A percentile compares a stretch with the other conserved stretches of the same genome.
Evolutionary conservation across 768 basidiomycete genomes (phyloP).

Genomic region (Leccinum longicurvipes): DNA sequence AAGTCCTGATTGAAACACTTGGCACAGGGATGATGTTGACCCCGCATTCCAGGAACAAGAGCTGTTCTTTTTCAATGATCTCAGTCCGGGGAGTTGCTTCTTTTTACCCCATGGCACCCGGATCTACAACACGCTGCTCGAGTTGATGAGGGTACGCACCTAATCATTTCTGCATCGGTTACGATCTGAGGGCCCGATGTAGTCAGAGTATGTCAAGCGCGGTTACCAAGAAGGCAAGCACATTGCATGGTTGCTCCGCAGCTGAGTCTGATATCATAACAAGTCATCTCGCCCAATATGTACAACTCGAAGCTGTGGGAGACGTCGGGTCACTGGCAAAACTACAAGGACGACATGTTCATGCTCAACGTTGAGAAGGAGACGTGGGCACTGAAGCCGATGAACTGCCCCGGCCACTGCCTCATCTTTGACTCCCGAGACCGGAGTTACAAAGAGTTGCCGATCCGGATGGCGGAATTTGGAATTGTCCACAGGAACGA

Average conservation of each 20-base stretch:
- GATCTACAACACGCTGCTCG: slow-evolving; percentile 91
- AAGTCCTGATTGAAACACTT: slow-evolving; percentile 6
- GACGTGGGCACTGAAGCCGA: slow-evolving; percentile 93
- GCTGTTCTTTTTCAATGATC: slow-evolving; percentile 96
- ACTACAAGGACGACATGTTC: slow-evolving; percentile 99
- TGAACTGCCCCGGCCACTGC: slow-evolving; percentile 99
- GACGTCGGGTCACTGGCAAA: slow-evolving; percentile 96
- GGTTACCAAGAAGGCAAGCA: slow-evolving; percentile 85
- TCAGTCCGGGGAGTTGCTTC: slow-evolving; percentile 93
- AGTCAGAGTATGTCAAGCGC: slow-evolving; percentile 93
- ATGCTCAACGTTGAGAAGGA: slow-evolving; percentile 92
- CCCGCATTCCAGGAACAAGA: slow-evolving; percentile 73
- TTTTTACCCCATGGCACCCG: slow-evolving; percentile 96
- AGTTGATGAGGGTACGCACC: slow-evolving; percentile 78
- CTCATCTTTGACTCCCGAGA: slow-evolving; percentile 94
- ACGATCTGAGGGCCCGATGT: slow-evolving; percentile 2
- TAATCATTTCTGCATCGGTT: not conserved
- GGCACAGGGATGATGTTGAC: not conserved
- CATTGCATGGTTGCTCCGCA: not conserved
- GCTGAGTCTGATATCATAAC: slow-evolving; percentile 9
- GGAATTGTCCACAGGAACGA: slow-evolving; percentile 97
- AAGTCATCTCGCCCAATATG: slow-evolving; percentile 98
- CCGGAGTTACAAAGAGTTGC: slow-evolving; percentile 91
- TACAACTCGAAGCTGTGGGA: slow-evolving; percentile 97
- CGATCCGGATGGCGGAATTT: slow-evolving; percentile 97